Percentiles rank a stretch among this genome's conserved stretches.
Conservation (phyloP, 1,139 yeast genomes). For the Yamadazyma dushanensis region DNA sequence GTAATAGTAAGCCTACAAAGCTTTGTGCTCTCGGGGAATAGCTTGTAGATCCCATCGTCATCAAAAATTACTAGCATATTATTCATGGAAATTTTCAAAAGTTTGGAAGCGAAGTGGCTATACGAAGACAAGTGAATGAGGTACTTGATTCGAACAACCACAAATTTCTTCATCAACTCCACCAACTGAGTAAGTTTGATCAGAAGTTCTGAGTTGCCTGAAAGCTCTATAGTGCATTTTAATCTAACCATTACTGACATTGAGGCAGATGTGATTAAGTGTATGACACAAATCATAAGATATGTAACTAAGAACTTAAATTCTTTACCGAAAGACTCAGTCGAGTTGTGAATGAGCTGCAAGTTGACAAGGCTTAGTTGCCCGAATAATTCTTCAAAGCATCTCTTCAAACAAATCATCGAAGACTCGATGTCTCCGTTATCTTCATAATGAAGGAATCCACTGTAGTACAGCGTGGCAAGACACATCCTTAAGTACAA, state of each 20-base stretch:
- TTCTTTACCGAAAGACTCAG: constrained; percentile 7
- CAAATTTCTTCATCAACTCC: constrained; percentile 6
- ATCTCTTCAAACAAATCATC: constrained; percentile 6
- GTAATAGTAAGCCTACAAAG: constrained; percentile 5
- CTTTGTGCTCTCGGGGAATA: constrained; percentile 9
- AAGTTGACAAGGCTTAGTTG: constrained; percentile 9
- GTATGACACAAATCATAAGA: constrained; percentile 5
- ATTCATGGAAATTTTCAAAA: constrained; percentile 9
- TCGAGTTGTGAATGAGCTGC: constrained; percentile 3
- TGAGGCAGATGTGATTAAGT: constrained; percentile 6
- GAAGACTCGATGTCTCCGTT: constrained; percentile 4
- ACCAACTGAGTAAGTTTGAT: constrained; percentile 5
- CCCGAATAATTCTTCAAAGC: constrained; percentile 6
- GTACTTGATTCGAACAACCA: constrained; percentile 9
- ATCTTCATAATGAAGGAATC: constrained; percentile 9
- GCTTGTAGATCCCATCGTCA: constrained; percentile 14
- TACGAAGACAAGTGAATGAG: constrained; percentile 7
- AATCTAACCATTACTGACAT: constrained; percentile 8
- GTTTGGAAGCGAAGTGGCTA: constrained; percentile 12
- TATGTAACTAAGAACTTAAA: constrained; percentile 12
- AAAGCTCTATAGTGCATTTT: constrained; percentile 3
- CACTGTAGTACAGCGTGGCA: constrained; percentile 5
- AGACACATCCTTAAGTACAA: constrained; percentile 6
- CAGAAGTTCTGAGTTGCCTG: neutral
- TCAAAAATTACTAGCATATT: constrained; percentile 6